Evolutionary conservation across 2,329 filamentous ascomycete species (phyloP).

Genomic region (Penicillium glabrum): DNA sequence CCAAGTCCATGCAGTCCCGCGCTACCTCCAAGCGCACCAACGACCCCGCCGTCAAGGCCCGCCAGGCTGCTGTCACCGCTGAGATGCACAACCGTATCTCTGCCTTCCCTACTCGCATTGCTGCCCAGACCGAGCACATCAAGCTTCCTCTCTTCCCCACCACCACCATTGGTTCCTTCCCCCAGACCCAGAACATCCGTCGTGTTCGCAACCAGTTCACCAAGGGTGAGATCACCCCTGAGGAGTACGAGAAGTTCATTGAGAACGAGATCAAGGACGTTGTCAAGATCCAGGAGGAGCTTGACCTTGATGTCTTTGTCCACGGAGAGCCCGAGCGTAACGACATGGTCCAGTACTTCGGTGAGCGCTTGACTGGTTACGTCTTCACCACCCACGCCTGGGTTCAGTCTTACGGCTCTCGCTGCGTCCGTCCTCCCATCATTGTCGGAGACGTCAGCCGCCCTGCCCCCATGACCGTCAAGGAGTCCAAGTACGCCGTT

Average conservation of each 20-base stretch:
- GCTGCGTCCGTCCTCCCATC: conserved; percentile 96
- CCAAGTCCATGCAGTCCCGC: conserved; percentile 88
- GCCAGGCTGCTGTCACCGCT: conserved; percentile 81
- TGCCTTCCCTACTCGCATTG: conserved; percentile 79
- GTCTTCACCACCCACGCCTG: conserved; percentile 93
- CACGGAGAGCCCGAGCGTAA: conserved; percentile 99
- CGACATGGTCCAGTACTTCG: conserved; percentile 99
- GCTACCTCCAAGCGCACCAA: conserved; percentile 93
- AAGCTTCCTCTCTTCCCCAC: conserved; percentile 96
- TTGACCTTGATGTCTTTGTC: conserved; percentile 93
- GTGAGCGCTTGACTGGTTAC: conserved; percentile 94
- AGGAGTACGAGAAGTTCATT: conserved; percentile 98
- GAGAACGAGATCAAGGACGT: conserved; percentile 97
- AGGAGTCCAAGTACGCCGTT: conserved; percentile 99
- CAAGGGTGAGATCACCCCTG: conserved; percentile 92
- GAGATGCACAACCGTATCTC: conserved; percentile 92
- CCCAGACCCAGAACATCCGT: conserved; percentile 98
- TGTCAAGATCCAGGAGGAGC: conserved; percentile 96
- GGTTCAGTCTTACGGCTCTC: conserved; percentile 98
- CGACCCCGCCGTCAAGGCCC: conserved; percentile 94
- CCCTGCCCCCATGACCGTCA: conserved; percentile 96
- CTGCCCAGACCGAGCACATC: conserved; percentile 86
- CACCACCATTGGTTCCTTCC: conserved; percentile 99
- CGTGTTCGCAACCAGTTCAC: conserved; percentile 96
- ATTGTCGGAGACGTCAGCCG: conserved; percentile 98